Percentiles rank a stretch among this genome's conserved stretches.
phyloP scores from a whole-genome alignment of 2,329 filamentous ascomycete species.

The Pseudocercospora eumusae region DNA sequence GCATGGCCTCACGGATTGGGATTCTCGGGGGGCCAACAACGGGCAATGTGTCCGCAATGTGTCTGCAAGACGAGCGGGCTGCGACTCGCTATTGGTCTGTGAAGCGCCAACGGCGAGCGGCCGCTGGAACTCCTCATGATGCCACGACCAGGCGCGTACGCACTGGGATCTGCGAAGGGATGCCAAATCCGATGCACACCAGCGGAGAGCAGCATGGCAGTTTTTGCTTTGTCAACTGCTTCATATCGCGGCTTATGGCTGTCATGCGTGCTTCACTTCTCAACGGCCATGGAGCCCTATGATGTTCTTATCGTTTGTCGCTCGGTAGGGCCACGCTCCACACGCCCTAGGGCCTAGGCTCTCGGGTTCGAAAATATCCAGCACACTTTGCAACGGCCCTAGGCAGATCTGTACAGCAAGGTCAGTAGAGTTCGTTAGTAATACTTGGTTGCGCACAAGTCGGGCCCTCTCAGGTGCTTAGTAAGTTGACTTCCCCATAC shows the following conservation, averaged over 20 bases:
- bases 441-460: constrained; percentile 6
- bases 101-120: neutral
- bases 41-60: neutral
- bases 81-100: neutral
- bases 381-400: neutral
- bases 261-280: neutral
- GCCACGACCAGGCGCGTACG: neutral
- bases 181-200: neutral
- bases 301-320: too few relatives aligned
- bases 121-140: neutral
- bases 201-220: neutral
- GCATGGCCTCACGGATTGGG: neutral
- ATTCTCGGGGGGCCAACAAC: neutral
- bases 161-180: neutral
- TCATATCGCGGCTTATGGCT: neutral
- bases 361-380: neutral
- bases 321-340: neutral
- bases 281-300: neutral
- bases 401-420: neutral
- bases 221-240: neutral
- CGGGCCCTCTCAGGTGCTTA: neutral
- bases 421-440: neutral
- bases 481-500: neutral
- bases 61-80: neutral
- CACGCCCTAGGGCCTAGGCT: neutral